phyloP scores from a whole-genome alignment of 495 filamentous ascomycete species.

The Paragyromitra xinjiangensis region DNA sequence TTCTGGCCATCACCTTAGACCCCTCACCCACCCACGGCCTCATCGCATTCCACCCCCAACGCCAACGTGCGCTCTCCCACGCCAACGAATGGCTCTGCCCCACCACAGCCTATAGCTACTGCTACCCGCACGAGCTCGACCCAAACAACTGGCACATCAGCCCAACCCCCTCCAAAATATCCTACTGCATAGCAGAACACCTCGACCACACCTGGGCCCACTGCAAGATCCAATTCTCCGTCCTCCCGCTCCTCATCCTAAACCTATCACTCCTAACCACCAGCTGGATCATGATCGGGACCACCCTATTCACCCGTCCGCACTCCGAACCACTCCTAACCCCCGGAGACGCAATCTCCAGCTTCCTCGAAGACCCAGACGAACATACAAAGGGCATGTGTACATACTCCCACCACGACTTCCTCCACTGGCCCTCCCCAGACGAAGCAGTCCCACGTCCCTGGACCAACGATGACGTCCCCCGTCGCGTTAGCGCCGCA shows the following conservation, averaged over 20 bases:
- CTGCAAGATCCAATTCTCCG: neutral
- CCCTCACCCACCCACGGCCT: neutral
- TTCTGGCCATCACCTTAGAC: too few relatives aligned
- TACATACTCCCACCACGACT: constrained; percentile 2
- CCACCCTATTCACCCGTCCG: neutral
- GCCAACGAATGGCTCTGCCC: neutral
- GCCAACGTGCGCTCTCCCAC: neutral
- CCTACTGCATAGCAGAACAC: neutral
- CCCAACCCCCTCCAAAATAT: neutral
- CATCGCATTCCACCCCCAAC: neutral
- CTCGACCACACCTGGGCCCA: neutral
- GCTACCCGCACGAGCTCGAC: neutral
- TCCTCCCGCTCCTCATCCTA: neutral
- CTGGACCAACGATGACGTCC: too few relatives aligned
- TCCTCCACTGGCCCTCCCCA: neutral
- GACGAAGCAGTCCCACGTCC: too few relatives aligned
- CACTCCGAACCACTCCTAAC: constrained; percentile 26
- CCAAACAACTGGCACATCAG: neutral
- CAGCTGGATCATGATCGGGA: too few relatives aligned
- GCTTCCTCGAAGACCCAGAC: constrained; percentile 23
- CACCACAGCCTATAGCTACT: neutral
- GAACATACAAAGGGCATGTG: constrained; percentile 22
- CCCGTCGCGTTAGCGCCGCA: too few relatives aligned
- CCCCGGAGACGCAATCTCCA: constrained; percentile 23
- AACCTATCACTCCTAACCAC: neutral